Base-by-base conservation (phyloP, 1,139 yeast species). In the Blastobotrys capitulatus region DNA sequence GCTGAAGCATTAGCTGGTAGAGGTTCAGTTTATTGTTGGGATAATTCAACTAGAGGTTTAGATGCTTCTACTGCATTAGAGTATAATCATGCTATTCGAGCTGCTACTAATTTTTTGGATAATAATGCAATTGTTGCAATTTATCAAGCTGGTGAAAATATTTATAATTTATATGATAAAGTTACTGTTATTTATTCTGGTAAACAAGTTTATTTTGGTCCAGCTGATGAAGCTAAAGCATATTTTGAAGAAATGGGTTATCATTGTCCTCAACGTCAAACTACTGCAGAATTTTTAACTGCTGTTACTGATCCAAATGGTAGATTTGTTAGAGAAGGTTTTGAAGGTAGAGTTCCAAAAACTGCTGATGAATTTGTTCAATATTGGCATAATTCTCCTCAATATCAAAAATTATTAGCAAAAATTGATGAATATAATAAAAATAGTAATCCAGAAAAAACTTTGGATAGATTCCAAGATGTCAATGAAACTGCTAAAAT, bases 11-110 rank as follows among this genome's bases (percentile, higher is more conserved):
- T 78, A 58, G 79, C 82, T 18, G 74, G 79, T 64, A 69, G 77
- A 47, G 83, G 80, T 20, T 70, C 78, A 16, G 67, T 82, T 44
- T 80, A 80, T 59, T 78, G 83, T 62, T 83, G 86, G 85, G 89
- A 82, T 70, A 82, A 82, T 60, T 82, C 87, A n/a, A 82, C 88
- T n/a, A 74, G 87, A 67, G 88, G 88, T 62, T 72, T 82, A 53
- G 88, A 82, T 69, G 82, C 88, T 20, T 79, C 86, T 8, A 82
- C 88, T 19, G 88, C 88, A 25, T 72, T 82, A 57, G 87, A 82
- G 60, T 82, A 76, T 60, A 78, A 84, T 46, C 77, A 75, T 61
- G 83, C 85, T 47, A 72, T 82, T 41, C 77, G 84, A 63, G 75
- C 82, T 1, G 73, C 80, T 18, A 80, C 87, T 15, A 77, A 76